A percentile compares a stretch with the other conserved stretches of the same genome.
Evolutionary conservation across 305 asterid species (phyloP).

Genomic region (Rubia tinctorum): DNA sequence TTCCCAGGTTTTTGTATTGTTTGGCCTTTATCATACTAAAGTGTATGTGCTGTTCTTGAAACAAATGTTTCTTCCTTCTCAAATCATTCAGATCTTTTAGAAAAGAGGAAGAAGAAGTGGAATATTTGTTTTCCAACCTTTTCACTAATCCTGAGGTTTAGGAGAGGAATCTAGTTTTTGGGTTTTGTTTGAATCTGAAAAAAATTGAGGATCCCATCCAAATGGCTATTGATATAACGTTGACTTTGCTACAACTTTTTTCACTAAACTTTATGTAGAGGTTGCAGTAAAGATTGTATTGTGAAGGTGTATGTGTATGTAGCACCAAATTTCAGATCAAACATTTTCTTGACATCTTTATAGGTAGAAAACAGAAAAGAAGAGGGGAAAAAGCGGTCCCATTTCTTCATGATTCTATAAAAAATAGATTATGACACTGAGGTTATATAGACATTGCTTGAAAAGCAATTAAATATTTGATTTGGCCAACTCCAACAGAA

Average conservation of each 20-base stretch:
- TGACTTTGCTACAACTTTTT: constrained; percentile 35
- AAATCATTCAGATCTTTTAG: constrained; percentile 47
- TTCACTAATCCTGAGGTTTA: neutral
- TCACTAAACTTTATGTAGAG: too few species aligned
- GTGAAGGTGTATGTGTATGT: too few species aligned
- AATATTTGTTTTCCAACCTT: constrained; percentile 9
- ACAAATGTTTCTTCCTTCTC: neutral
- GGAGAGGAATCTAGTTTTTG: constrained; percentile 14
- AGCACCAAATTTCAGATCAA: too few species aligned
- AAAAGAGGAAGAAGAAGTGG: neutral
- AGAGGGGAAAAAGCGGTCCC: too few species aligned
- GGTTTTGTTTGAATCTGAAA: constrained; percentile 39
- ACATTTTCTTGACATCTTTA: too few species aligned
- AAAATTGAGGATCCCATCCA: constrained; percentile 53
- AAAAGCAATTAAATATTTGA: too few species aligned
- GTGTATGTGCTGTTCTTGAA: constrained; percentile 21
- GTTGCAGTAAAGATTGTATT: too few species aligned
- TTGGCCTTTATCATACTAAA: constrained; percentile 22
- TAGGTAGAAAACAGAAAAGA: too few species aligned
- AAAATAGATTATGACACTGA: too few species aligned
- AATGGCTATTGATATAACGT: constrained; percentile 67
- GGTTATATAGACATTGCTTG: too few species aligned
- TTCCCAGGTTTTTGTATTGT: constrained; percentile 39
- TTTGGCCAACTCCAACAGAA: too few species aligned
- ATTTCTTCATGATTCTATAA: too few species aligned